These are phyloP conservation scores for Mycena pura DNA, from an alignment of 768 basidiomycete genomes.

Conservation along the genomic window DNA sequence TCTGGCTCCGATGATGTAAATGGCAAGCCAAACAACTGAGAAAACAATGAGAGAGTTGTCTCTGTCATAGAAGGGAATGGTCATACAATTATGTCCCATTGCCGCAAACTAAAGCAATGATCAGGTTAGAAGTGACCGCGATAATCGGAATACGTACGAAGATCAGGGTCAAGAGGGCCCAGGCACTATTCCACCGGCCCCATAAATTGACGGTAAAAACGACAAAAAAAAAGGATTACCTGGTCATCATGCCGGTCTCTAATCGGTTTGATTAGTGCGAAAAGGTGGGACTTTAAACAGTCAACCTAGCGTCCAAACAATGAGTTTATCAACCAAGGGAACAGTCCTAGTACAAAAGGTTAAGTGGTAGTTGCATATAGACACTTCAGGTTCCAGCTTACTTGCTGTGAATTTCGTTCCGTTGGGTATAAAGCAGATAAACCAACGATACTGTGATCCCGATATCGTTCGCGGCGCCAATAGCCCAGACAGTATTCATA, in stretches of 20 bases:
- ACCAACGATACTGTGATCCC: background rate
- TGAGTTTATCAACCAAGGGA: constrained; percentile 4
- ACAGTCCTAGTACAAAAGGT: background rate
- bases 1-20: too few species aligned
- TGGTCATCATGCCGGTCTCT: constrained; percentile 4
- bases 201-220: background rate
- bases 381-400: too few species aligned
- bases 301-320: constrained; percentile 15
- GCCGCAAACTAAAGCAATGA: too few species aligned
- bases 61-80: too few species aligned
- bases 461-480: background rate
- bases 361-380: background rate
- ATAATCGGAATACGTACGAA: background rate
- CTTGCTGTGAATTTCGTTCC: background rate
- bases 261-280: background rate
- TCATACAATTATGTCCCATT: too few species aligned
- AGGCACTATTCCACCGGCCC: background rate
- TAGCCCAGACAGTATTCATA: background rate
- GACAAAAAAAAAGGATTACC: background rate
- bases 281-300: background rate
- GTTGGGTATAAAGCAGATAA: background rate
- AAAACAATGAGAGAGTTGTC: too few species aligned
- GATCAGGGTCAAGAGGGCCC: background rate
- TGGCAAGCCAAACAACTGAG: too few species aligned
- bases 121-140: too few species aligned